These are phyloP conservation scores for Rosa rugosa DNA, from an alignment of 306 rosid genomes.

Conservation along the genomic window DNA sequence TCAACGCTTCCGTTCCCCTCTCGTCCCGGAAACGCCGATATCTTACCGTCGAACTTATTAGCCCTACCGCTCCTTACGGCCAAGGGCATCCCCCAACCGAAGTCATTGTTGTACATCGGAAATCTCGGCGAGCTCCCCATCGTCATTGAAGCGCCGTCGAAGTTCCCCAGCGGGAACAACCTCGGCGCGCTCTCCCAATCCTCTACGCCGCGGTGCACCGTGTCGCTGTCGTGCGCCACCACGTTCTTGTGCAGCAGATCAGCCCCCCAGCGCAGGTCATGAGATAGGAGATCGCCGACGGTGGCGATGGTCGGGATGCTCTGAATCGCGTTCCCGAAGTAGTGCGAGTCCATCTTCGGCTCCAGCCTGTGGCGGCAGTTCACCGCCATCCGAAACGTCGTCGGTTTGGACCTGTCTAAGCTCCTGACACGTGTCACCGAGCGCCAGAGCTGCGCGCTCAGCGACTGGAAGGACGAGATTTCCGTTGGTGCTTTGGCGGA, in stretches of 20 bases:
- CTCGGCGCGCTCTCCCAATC: constrained; percentile 77
- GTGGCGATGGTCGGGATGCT: constrained; percentile 75
- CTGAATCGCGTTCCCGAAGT: constrained; percentile 92
- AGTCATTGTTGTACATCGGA: constrained; percentile 84
- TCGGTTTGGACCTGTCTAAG: constrained; percentile 40
- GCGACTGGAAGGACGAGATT: constrained; percentile 84
- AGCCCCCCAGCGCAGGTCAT: constrained; percentile 61
- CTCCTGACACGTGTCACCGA: constrained; percentile 79
- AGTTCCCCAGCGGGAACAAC: constrained; percentile 77
- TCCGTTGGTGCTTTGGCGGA: constrained; percentile 19
- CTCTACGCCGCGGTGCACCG: constrained; percentile 62
- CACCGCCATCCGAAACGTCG: constrained; percentile 93
- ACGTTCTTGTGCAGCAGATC: constrained; percentile 68
- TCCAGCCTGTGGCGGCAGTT: constrained; percentile 77
- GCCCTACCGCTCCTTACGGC: constrained; percentile 74
- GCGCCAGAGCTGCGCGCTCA: constrained; percentile 83
- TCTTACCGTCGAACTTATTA: constrained; percentile 89
- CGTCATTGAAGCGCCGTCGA: constrained; percentile 81
- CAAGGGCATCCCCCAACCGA: constrained; percentile 82
- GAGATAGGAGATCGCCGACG: constrained; percentile 46
- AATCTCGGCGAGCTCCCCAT: constrained; percentile 95
- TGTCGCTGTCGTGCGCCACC: constrained; percentile 52
- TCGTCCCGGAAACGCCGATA: constrained; percentile 74
- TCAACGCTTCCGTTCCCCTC: constrained; percentile 84
- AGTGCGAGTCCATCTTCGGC: constrained; percentile 65